phyloP scores from a whole-genome alignment of 1,284 basidiomycete genomes.

The Mycena sp. region DNA sequence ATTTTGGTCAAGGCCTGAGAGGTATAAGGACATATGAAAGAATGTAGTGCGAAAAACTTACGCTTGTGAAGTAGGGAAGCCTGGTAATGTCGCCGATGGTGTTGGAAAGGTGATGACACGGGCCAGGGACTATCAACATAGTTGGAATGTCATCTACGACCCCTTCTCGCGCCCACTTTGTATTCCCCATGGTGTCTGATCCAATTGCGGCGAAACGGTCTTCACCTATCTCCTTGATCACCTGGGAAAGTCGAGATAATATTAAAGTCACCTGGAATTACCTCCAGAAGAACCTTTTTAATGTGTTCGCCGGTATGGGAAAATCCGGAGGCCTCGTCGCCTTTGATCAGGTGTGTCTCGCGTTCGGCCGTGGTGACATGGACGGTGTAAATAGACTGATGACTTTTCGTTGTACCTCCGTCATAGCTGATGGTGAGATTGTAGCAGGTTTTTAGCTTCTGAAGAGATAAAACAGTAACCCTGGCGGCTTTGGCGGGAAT shows the following conservation, averaged over 20 bases:
- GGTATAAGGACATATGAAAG: background rate
- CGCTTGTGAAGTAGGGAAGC: conserved; percentile 28
- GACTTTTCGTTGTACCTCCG: conserved; percentile 36
- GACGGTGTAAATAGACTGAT: conserved; percentile 39
- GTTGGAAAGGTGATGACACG: conserved; percentile 36
- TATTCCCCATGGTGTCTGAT: conserved; percentile 38
- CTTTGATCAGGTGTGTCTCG: conserved; percentile 36
- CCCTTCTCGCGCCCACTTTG: conserved; percentile 23
- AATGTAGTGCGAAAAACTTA: conserved; percentile 10
- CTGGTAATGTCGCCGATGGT: conserved; percentile 37
- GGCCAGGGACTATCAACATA: conserved; percentile 37
- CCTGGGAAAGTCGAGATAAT: conserved; percentile 6
- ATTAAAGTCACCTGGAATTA: too few relatives aligned
- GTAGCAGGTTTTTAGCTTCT: background rate
- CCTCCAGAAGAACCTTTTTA: background rate
- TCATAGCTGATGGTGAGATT: conserved; percentile 39
- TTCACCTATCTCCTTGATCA: conserved; percentile 32
- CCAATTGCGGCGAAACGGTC: conserved; percentile 19
- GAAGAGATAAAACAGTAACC: background rate
- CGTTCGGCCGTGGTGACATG: conserved; percentile 39
- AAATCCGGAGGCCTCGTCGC: conserved; percentile 38
- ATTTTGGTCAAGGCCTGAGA: conserved; percentile 23
- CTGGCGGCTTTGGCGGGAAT: conserved; percentile 7
- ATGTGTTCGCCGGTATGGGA: conserved; percentile 29
- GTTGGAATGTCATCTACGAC: conserved; percentile 1